Conservation (phyloP, 2,329 filamentous ascomycete genomes). For the Aspergillus pseudonomiae region DNA sequence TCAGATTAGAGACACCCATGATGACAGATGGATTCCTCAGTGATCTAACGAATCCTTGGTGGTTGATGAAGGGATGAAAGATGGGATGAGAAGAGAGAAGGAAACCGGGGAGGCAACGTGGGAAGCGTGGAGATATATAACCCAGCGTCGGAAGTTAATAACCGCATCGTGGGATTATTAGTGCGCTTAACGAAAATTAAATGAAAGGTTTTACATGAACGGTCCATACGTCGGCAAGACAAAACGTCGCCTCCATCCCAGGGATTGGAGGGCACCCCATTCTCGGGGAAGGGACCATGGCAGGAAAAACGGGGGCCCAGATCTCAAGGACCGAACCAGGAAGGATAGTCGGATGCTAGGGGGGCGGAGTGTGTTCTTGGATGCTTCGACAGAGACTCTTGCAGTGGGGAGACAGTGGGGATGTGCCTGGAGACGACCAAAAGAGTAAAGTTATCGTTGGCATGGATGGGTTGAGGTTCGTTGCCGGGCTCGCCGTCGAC, state of each 20-base stretch:
- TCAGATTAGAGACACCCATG: slow-evolving; percentile 35
- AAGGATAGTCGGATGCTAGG: slow-evolving; percentile 28
- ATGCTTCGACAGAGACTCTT: slow-evolving; percentile 24
- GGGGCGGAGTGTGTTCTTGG: slow-evolving; percentile 26
- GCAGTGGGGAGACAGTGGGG: slow-evolving; percentile 32
- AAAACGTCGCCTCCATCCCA: slow-evolving; percentile 16
- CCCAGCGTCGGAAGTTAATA: slow-evolving; percentile 17
- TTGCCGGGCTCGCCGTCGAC: background rate
- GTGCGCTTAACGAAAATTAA: slow-evolving; percentile 11
- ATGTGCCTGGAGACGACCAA: slow-evolving; percentile 14
- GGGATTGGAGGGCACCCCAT: slow-evolving; percentile 22
- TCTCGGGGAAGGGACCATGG: slow-evolving; percentile 22
- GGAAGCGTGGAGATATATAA: slow-evolving; percentile 28
- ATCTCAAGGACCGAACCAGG: slow-evolving; percentile 30
- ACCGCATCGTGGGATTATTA: slow-evolving; percentile 23
- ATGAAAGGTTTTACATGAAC: slow-evolving; percentile 13
- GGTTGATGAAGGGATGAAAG: background rate
- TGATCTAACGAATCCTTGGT: slow-evolving; percentile 6
- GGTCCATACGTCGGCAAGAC: slow-evolving; percentile 15
- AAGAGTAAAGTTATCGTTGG: background rate
- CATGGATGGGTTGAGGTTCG: slow-evolving; percentile 2
- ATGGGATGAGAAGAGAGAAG: slow-evolving; percentile 13
- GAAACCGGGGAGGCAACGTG: slow-evolving; percentile 15
- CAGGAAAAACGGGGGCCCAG: slow-evolving; percentile 35
- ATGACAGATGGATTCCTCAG: slow-evolving; percentile 12